Base-by-base conservation (phyloP, 129 eudicot species). In the Mikania micrantha region DNA sequence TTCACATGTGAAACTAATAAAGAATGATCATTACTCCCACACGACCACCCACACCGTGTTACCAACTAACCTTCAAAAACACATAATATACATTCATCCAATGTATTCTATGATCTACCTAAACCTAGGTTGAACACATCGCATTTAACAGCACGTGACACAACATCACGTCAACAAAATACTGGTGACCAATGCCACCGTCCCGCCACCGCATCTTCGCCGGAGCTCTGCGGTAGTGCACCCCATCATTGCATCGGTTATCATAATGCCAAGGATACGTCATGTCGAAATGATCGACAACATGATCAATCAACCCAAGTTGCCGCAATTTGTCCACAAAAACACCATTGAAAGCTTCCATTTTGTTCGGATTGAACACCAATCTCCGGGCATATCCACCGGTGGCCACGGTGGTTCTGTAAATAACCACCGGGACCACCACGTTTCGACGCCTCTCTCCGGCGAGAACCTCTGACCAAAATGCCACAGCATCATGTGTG, bases 181-280 rank as follows among this genome's bases (percentile, higher is more conserved):
- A 93, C 52, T 93, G 96, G 82, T 93, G 99, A 39, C 98, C 98
- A 10, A 92, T 92, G 62, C 78, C 64, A 44, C 98, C 98, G 39
- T 92, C 98, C 68, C 95, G 69, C 99, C 99, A 93, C 81, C 66
- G 71, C 88, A 53, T 59, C 79, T 84, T 89, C 45, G 84, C 84
- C 45, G 99, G 99, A 69, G 89, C 87, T 27, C 99, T 85, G 35
- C 99, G 96, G 54, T 92, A 92, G 49, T 92, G 98, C 12, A 92
- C 98, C 62, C 96, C 98, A 3, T 92, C 98, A 9, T 84, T 92
- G 67, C 95, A 86, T 73, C 98, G 83, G 61, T 92, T 92, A 50
- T 92, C 98, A 15, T 56, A 92, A 69, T 92, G 98, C 98, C 98
- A 92, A 9, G 96, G 89, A 60, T 79, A 88, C 2, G 98, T 92